phyloP scores from a whole-genome alignment of 164 flowering plant genomes.

The Magnolia changhungtana region DNA sequence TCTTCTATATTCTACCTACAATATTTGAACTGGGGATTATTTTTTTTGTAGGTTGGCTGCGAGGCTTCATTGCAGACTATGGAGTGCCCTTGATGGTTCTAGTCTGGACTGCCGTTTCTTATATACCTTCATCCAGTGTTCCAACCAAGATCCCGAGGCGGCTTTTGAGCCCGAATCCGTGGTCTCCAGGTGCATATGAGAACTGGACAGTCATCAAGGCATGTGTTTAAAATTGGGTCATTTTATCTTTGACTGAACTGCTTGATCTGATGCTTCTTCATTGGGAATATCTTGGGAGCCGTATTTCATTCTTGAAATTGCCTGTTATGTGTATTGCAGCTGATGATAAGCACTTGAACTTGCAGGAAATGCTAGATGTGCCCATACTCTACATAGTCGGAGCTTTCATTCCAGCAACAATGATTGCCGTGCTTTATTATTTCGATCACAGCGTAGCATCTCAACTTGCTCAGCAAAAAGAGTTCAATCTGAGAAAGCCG shows the following conservation, averaged over 20 bases:
- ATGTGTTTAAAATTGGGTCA: conserved; percentile 17
- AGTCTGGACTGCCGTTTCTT: conserved; percentile 87
- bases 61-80: conserved; percentile 91
- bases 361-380: conserved; percentile 92
- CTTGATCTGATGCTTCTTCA: neutral
- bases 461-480: conserved; percentile 98
- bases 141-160: conserved; percentile 92
- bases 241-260: neutral
- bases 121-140: conserved; percentile 67
- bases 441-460: conserved; percentile 99
- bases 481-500: conserved; percentile 93
- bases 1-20: neutral
- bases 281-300: neutral
- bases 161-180: conserved; percentile 94
- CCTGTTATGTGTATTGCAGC: neutral
- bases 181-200: conserved; percentile 97
- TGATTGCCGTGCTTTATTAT: conserved; percentile 98
- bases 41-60: conserved; percentile 63
- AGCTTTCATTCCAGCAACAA: conserved; percentile 96
- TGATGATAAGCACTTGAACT: conserved; percentile 10
- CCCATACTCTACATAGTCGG: conserved; percentile 85
- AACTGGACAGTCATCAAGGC: conserved; percentile 96
- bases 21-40: conserved; percentile 4
- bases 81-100: conserved; percentile 99
- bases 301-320: neutral